These are phyloP conservation scores for Tolypocladium tropicale DNA, from an alignment of 2,329 filamentous ascomycete species.

Conservation along the genomic window DNA sequence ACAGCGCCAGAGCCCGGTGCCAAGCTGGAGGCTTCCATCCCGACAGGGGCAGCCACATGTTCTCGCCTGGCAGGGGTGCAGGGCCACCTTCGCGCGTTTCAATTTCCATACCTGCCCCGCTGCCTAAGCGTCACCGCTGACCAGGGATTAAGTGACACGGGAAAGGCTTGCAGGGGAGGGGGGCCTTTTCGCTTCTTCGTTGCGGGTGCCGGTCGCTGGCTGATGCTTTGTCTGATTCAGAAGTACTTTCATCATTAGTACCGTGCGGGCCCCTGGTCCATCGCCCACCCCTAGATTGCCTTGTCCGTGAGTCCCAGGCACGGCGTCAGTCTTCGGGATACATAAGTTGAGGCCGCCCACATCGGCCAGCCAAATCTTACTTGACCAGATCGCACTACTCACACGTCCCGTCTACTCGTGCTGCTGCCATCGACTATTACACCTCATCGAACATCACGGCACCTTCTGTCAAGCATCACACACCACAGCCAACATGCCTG, in stretches of 20 bases:
- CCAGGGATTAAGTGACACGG: constrained; percentile 1
- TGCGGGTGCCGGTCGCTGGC: not conserved
- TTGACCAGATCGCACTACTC: too few species aligned
- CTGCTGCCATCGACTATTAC: constrained; percentile 6
- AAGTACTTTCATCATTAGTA: constrained; percentile 4
- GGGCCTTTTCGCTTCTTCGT: not conserved
- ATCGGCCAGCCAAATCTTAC: not conserved
- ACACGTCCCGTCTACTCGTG: not conserved
- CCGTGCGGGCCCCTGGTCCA: not conserved
- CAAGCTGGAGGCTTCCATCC: not conserved
- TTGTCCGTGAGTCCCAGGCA: not conserved
- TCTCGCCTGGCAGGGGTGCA: not conserved
- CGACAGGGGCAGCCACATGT: not conserved
- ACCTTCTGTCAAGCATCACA: not conserved
- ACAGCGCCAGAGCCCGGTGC: not conserved
- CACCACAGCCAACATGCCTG: constrained; percentile 32
- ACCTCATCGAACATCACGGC: constrained; percentile 12
- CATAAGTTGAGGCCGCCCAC: constrained; percentile 1
- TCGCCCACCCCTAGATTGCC: constrained; percentile 2
- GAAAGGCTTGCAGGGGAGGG: constrained; percentile 1
- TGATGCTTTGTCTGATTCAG: constrained; percentile 5
- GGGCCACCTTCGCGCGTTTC: constrained; percentile 8
- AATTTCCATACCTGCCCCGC: constrained; percentile 10
- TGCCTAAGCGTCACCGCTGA: constrained; percentile 2
- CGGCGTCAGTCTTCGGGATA: constrained; percentile 2